Evolutionary conservation across 2,329 filamentous ascomycete species (phyloP), one percentile per base, ranked within the genome.

Genomic region (Chalaropsis ovoidea): DNA sequence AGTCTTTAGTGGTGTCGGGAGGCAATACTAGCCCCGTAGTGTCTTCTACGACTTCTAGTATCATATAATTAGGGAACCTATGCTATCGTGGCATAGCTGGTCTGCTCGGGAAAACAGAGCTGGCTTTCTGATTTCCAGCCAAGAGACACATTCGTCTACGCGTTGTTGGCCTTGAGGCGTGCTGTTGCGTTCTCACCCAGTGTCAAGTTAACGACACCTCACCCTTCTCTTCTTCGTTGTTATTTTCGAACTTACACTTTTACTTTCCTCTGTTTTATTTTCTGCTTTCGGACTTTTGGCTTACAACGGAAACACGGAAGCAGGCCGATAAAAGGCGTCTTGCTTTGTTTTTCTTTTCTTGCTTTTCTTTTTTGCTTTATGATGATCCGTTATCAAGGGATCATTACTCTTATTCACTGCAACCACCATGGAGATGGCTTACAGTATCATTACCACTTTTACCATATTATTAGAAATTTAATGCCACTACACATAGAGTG

Each of bases 351-450:
- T 19, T 42, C 13, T 19, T 52, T n/a, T 47, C 10, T 52, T 24
- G 56, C 24, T 45, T 43, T 49, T 27, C 17, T 64, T 61, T 63
- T 67, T 24, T 64, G 49, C 54, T 64, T 49, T 35, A 24, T 61
- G 62, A 49, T 24, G 35, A 27, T 39, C 52, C 56, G n/a, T 24
- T 54, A n/a, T 65, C 49, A 19, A 42, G 19, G 47, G 42, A 35
- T 56, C 49, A 49, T 35, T 45, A 8, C 47, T 8, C 10, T 49
- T n/a, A 24, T 42, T 47, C 45, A 4, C 45, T 24, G 42, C 54
- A 43, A 54, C 39, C 65, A 61, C 65, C 65, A 64, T 67, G 62
- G 62, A 64, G 65, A 67, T 64, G 62, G 45, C 54, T 45, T n/a
- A 35, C 47, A 41, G 56, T 47, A 47, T 58, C 10, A 39, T 62